A percentile compares a stretch with the other conserved stretches of the same genome.
phyloP scores from a whole-genome alignment of 2,329 filamentous ascomycete genomes.

The Colletotrichum sp. region DNA sequence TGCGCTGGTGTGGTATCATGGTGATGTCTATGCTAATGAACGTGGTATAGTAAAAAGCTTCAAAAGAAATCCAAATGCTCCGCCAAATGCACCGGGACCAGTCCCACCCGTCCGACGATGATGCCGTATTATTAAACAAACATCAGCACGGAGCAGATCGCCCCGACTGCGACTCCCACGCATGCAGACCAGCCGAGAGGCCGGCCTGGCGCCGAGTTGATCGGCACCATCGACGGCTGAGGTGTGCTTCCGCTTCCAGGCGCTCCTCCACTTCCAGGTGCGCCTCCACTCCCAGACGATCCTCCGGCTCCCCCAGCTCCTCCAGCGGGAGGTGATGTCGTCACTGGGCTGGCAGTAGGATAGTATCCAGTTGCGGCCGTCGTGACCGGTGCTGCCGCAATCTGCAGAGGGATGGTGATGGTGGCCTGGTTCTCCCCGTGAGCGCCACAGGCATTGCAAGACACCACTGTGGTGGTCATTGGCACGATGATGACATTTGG shows the following conservation, averaged over 20 bases:
- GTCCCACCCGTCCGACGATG: neutral
- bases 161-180: neutral
- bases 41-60: neutral
- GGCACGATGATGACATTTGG: constrained; percentile 18
- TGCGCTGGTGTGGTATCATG: constrained; percentile 23
- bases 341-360: neutral
- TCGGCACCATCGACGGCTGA: neutral
- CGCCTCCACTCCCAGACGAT: neutral
- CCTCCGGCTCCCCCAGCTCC: neutral
- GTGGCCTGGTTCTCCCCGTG: constrained; percentile 36
- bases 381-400: constrained; percentile 6
- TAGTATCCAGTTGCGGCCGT: constrained; percentile 10
- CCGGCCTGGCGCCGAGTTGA: constrained; percentile 1
- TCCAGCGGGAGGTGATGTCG: neutral
- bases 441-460: constrained; percentile 35
- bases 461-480: constrained; percentile 32
- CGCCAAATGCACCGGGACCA: constrained; percentile 13
- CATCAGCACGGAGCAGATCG: constrained; percentile 4
- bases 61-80: constrained; percentile 2
- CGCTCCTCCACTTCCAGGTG: neutral
- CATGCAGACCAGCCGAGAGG: neutral
- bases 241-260: neutral
- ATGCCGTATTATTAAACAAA: neutral
- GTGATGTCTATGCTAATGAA: constrained; percentile 20
- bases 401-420: constrained; percentile 33